phyloP scores from a whole-genome alignment of 768 basidiomycete species.

The Steccherinum ochraceum region DNA sequence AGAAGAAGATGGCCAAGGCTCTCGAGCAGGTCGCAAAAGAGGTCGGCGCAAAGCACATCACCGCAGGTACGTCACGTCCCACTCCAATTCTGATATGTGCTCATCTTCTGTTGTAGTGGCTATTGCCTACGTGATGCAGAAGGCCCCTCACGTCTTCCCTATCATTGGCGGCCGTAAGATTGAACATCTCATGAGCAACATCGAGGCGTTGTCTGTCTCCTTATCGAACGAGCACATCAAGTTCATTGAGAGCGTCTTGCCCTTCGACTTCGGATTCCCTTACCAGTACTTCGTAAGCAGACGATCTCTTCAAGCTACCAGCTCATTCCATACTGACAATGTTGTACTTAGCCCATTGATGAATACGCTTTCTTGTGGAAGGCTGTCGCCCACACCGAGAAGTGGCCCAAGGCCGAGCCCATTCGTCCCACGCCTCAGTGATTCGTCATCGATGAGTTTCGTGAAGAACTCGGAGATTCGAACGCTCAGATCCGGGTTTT shows the following conservation, averaged over 20 bases:
- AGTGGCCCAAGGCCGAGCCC: conserved; percentile 1
- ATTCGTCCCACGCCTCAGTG: background rate
- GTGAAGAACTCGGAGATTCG: too few relatives aligned
- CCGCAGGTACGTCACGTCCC: conserved; percentile 16
- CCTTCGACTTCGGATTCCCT: conserved; percentile 42
- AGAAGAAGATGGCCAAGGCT: conserved; percentile 32
- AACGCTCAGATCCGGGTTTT: too few relatives aligned
- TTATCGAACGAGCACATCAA: conserved; percentile 38
- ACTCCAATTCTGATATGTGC: background rate
- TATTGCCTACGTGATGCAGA: conserved; percentile 46
- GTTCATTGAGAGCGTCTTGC: conserved; percentile 32
- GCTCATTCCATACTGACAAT: background rate
- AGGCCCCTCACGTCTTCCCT: conserved; percentile 42
- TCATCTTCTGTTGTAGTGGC: conserved; percentile 26
- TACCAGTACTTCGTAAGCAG: conserved; percentile 21
- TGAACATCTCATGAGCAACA: conserved; percentile 39
- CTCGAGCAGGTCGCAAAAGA: conserved; percentile 45
- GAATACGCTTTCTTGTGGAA: conserved; percentile 5
- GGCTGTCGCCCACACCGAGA: conserved; percentile 3
- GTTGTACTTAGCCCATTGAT: background rate
- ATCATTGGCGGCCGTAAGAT: conserved; percentile 44
- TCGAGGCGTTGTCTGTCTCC: conserved; percentile 40
- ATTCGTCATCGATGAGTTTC: too few relatives aligned
- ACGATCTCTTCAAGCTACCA: background rate
- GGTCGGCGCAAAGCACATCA: conserved; percentile 26